Percentiles rank a stretch among this genome's conserved stretches.
Conservation (phyloP, 805 yeast species). For the Pichia occidentalis region DNA sequence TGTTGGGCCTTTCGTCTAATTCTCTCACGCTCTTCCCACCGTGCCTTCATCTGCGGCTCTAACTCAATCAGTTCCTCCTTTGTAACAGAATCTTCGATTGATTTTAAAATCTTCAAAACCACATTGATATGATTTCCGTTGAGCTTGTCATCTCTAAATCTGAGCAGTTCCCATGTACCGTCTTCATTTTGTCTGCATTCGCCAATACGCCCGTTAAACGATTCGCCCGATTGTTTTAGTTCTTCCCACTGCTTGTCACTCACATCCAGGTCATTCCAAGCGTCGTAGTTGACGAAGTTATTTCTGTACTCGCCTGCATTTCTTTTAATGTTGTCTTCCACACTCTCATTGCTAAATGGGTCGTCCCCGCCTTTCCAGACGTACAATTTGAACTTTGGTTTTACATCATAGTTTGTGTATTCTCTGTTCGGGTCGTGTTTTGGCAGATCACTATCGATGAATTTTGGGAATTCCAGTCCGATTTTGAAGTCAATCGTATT, state of each 20-base stretch:
- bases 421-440: conserved; percentile 63
- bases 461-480: conserved; percentile 50
- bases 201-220: conserved; percentile 80
- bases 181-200: conserved; percentile 69
- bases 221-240: conserved; percentile 63
- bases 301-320: conserved; percentile 29
- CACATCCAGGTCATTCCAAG: conserved; percentile 58
- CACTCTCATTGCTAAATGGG: conserved; percentile 28
- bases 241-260: conserved; percentile 75
- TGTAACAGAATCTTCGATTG: conserved; percentile 81
- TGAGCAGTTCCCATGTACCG: conserved; percentile 72
- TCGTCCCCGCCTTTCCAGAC: conserved; percentile 67
- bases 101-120: conserved; percentile 73
- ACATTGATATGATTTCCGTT: conserved; percentile 81
- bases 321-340: conserved; percentile 30
- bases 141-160: conserved; percentile 90
- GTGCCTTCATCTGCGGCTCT: conserved; percentile 47
- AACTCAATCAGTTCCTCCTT: conserved; percentile 65
- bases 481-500: conserved; percentile 87
- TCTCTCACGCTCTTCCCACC: conserved; percentile 57
- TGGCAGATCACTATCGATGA: conserved; percentile 56
- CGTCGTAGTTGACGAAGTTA: conserved; percentile 44
- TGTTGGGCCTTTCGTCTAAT: conserved; percentile 22
- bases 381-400: conserved; percentile 60
- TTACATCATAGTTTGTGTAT: conserved; percentile 74